Percentiles rank a stretch among this genome's conserved stretches.
These are phyloP conservation scores for Singerocomus inundabilis DNA, from an alignment of 1,284 basidiomycete genomes.

Conservation along the genomic window DNA sequence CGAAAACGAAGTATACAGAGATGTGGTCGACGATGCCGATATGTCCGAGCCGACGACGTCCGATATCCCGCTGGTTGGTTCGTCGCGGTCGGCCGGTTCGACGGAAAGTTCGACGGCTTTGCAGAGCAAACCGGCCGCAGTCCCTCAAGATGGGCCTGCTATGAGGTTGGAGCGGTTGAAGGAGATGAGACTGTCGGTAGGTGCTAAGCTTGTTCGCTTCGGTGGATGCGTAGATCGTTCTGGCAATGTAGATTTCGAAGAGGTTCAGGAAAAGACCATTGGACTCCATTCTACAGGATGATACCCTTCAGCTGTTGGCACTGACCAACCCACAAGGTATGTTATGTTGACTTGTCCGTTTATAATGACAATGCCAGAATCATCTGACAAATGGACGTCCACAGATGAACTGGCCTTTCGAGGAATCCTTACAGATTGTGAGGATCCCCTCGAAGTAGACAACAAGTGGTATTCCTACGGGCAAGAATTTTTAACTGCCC, in stretches of 20 bases:
- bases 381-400: conserved; percentile 5
- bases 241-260: conserved; percentile 17
- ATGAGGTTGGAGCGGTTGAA: conserved; percentile 18
- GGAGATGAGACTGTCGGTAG: conserved; percentile 20
- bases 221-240: background rate
- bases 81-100: conserved; percentile 7
- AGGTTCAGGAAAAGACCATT: background rate
- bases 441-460: conserved; percentile 11
- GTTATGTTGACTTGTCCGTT: background rate
- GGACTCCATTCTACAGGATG: conserved; percentile 22
- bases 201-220: background rate
- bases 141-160: conserved; percentile 14
- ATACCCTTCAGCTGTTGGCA: conserved; percentile 29
- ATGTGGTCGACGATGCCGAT: conserved; percentile 10
- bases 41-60: conserved; percentile 7
- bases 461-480: conserved; percentile 28
- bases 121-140: background rate
- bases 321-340: conserved; percentile 21
- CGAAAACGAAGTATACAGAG: conserved; percentile 19
- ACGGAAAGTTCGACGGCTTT: background rate
- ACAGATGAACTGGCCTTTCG: conserved; percentile 17
- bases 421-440: conserved; percentile 20
- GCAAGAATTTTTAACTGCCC: conserved; percentile 16
- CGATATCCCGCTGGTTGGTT: conserved; percentile 4
- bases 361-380: background rate